Base-by-base conservation (phyloP, 2,329 filamentous ascomycete genomes). In the Ceratocystiopsis minuta region DNA sequence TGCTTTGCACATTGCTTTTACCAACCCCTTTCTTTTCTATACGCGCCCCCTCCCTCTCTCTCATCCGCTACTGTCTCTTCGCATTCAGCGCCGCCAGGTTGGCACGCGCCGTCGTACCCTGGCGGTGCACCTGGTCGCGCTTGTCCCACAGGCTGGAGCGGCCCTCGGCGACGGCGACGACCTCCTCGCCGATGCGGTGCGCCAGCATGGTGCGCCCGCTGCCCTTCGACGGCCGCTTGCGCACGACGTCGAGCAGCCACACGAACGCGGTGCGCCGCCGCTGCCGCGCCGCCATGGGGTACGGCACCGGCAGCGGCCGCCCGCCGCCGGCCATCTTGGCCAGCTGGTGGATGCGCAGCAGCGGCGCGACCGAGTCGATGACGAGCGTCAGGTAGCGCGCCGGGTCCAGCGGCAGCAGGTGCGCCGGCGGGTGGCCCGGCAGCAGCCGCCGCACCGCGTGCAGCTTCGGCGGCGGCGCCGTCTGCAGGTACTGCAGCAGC, bases 331-430 rank as follows among this genome's bases (percentile, higher is more conserved):
- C 83, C 33, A 81, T 73, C 50, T 85, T 86, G 53, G 75, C 75
- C 52, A 85, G 72, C 46, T 72, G 71, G 42, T 77, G 74, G 54
- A 98, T 78, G 50, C 80, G 79, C 54, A 98, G 66, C 15, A 98
- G 70, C 11, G 90, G 90, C 2, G 87, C 84, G 18, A 98, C 80
- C 11, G 84, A 92, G 67, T 98, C 90, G 53, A 98, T 78, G 31
- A 87, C 86, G 31, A 92, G 70, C 13, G 80, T 84, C 38, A 98
- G 77, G 64, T 96, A 98, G 42, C 83, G 72, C 42, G 92, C 70
- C 2, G 90, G 90, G 60, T 95, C 83, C 31, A 94, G 74, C 3
- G 90, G 86, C 11, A 98, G 78, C 52, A 88, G 78, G 4, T 71
- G 65, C 18, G 82, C 67, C 1, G 86, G 82, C 1, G 87, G 84